Base-by-base conservation (phyloP, 306 rosid species). In the Fagus sylvatica region DNA sequence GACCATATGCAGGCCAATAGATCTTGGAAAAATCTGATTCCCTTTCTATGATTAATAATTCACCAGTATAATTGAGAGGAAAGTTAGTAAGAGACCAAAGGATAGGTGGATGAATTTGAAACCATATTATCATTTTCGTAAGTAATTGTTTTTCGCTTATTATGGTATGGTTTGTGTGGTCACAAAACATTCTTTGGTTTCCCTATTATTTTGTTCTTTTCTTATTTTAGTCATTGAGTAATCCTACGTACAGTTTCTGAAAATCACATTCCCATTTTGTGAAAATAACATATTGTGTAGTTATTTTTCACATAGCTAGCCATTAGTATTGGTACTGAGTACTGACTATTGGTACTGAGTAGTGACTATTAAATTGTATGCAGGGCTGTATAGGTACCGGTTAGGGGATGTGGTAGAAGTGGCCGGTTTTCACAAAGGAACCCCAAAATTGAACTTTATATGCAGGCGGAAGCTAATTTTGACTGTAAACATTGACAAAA, bases 321-420 rank as follows among this genome's bases (percentile, higher is more conserved):
- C 54, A 13, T 2, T 49, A 16, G 32, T 22, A 17, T 56, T 56
- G 30, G 34, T 22, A 16, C 11, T 51, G 9, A 51, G 5, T 13
- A 22, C 28, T 22, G 28, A 22, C 28, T 56, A 17, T 56, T 56
- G 28, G 62, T 56, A 16, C 34, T 56, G 40, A 46, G 62, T 56
- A 16, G 12, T 56, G 40, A 46, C 37, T 46, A 22, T 11, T 10
- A 3, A 8, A 10, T 40, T 60, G 6, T 36, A 28, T 74, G 22
- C 90, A 94, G 98, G 98, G n/a, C 80, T 94, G 5, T 94, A 94
- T 36, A 88, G 98, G 81, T 92, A 74, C 88, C 82, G 93, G n/a
- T 62, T 94, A 79, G 98, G 98, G 19, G 98, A 94, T 62, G 93
- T 94, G 55, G 98, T 94, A 82, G 98, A 94, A 87, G 98, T 94